Base-by-base conservation (phyloP, 345 rosid species). In the Hevea brasiliensis region DNA sequence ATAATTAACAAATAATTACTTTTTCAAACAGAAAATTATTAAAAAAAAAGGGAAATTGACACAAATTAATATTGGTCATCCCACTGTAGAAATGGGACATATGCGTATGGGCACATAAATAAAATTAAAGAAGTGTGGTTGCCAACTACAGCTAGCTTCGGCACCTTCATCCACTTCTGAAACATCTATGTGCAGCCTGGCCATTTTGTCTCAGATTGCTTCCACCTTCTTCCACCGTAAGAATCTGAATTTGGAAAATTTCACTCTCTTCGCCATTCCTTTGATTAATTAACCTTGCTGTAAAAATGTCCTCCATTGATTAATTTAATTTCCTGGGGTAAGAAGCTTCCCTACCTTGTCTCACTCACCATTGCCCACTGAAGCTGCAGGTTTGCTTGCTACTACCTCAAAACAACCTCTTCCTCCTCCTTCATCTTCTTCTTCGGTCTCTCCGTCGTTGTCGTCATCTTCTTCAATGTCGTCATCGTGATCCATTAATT, bases 21-120 rank as follows among this genome's bases (percentile, higher is more conserved):
- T 10, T 32, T 32, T 32, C 37, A 2, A 32, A 51, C 23, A 29
- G 2, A 51, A 29, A 67, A 15, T 1, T 32, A 32, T 32, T n/a
- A n/a, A n/a, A 20, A 26, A 68, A 51, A 42, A 2, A 70, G 18
- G 1, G 24, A 42, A 71, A 42, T 21, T 24, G 18, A 32, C 44
- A 64, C 15, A 62, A 11, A 45, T 18, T 13, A 4, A 40, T 41
- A 51, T 14, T 59, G 27, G 26, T 35, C 55, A 41, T 35, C 58
- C 64, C 81, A 66, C 76, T 74, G 71, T 51, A 48, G 66, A 32
- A 48, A 74, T 77, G 77, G 80, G 75, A 29, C 74, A 74, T 82
- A 75, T 68, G 75, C 67, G 37, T 32, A 76, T 35, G 42, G 64
- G 69, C 70, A 54, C 45, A 18, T 53, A 41, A 64, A 26, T 51